Percentiles rank a stretch among this genome's conserved stretches.
These are phyloP conservation scores for Streptanthus diversifolius DNA, from an alignment of 345 rosid species.

Conservation along the genomic window DNA sequence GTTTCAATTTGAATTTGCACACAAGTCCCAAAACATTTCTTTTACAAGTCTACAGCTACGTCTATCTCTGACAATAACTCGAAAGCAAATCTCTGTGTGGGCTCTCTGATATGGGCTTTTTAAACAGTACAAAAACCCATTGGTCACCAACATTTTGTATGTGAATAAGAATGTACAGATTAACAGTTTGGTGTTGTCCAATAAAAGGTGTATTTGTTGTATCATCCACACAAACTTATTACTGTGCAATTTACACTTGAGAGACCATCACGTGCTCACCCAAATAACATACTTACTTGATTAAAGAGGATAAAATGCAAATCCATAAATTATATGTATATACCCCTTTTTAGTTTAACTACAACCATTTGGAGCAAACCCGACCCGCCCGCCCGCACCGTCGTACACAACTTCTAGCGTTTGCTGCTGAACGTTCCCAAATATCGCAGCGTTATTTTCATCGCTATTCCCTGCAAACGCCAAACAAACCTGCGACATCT, in stretches of 20 bases:
- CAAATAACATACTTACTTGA: constrained; percentile 16
- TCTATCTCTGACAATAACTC: background rate
- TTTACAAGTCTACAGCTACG: background rate
- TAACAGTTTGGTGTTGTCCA: background rate
- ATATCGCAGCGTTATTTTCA: constrained; percentile 44
- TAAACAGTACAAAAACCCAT: background rate
- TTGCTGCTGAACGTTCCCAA: constrained; percentile 75
- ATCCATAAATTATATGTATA: background rate
- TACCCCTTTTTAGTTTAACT: constrained; percentile 18
- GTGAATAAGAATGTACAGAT: background rate
- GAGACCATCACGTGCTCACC: background rate
- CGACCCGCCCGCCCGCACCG: constrained; percentile 52
- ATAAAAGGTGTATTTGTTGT: background rate
- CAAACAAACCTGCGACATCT: constrained; percentile 60
- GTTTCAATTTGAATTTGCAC: background rate
- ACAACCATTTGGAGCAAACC: constrained; percentile 64
- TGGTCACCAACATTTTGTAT: background rate
- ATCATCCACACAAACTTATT: constrained; percentile 9
- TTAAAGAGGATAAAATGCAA: too few species aligned
- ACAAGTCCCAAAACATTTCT: background rate
- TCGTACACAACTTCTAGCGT: constrained; percentile 74
- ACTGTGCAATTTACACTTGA: constrained; percentile 9
- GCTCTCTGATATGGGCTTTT: background rate
- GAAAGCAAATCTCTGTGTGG: background rate
- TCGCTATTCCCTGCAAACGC: constrained; percentile 72